These are phyloP conservation scores for Backusella macrospora DNA, from an alignment of 192 early-diverging fungal genomes.

Conservation along the genomic window DNA sequence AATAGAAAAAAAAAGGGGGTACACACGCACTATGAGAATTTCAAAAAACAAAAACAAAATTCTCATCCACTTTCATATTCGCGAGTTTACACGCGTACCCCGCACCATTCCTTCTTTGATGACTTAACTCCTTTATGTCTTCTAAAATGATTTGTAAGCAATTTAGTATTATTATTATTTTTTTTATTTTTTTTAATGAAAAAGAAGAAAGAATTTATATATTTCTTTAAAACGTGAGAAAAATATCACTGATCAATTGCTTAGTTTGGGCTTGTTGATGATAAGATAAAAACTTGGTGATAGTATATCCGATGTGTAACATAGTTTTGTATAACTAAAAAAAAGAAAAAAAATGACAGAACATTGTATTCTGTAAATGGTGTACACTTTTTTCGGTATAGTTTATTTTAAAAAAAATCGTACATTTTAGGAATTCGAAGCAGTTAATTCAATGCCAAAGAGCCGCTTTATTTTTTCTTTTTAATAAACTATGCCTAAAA, in stretches of 20 bases:
- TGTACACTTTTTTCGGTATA: too few relatives aligned
- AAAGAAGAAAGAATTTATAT: not conserved
- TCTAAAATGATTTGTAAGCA: not conserved
- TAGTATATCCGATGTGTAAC: too few relatives aligned
- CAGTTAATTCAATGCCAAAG: too few relatives aligned
- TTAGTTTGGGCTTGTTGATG: conserved; percentile 1
- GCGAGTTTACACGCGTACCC: not conserved
- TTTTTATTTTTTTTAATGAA: not conserved
- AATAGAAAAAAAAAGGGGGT: too few relatives aligned
- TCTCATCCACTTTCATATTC: not conserved
- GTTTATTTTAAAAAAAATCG: too few relatives aligned
- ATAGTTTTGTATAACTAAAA: too few relatives aligned
- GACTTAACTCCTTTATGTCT: not conserved
- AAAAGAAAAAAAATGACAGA: too few relatives aligned
- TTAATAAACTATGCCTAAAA: too few relatives aligned
- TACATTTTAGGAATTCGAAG: too few relatives aligned
- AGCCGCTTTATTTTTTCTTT: too few relatives aligned
- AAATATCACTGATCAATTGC: not conserved
- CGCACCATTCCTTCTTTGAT: not conserved
- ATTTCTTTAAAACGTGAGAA: not conserved
- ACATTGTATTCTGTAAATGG: too few relatives aligned
- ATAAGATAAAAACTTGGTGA: too few relatives aligned
- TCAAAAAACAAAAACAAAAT: conserved; percentile 2
- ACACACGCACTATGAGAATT: conserved; percentile 1
- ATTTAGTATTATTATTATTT: not conserved